A percentile compares a stretch with the other conserved stretches of the same genome.
Conservation (phyloP, 352 stramenopile species). For the Phytophthora palmivora region DNA sequence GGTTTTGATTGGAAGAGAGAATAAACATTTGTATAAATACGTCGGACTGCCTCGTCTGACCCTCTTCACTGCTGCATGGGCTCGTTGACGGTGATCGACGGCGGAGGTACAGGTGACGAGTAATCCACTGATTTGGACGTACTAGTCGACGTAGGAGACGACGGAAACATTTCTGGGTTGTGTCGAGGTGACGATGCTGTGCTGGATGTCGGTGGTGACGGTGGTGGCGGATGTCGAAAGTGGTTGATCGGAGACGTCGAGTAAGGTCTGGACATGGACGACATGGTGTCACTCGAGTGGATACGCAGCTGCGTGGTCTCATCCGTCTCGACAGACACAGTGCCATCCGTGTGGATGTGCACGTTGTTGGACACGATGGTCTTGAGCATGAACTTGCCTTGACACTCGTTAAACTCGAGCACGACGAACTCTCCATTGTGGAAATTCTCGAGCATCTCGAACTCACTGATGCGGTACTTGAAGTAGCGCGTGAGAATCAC, state of each 20-base stretch:
- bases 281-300: slow-evolving; percentile 51
- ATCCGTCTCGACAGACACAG: slow-evolving; percentile 49
- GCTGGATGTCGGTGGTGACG: slow-evolving; percentile 41
- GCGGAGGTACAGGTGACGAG: slow-evolving; percentile 12
- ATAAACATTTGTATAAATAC: slow-evolving; percentile 38
- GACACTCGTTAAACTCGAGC: slow-evolving; percentile 72
- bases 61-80: slow-evolving; percentile 25
- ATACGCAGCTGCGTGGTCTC: slow-evolving; percentile 62
- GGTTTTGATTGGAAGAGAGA: slow-evolving; percentile 4
- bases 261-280: slow-evolving; percentile 56
- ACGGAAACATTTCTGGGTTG: slow-evolving; percentile 29
- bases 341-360: slow-evolving; percentile 49
- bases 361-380: slow-evolving; percentile 77
- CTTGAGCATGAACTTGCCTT: slow-evolving; percentile 65
- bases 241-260: slow-evolving; percentile 72
- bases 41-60: too few relatives aligned
- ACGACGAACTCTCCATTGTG: slow-evolving; percentile 87
- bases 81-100: slow-evolving; percentile 29
- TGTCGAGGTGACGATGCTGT: slow-evolving; percentile 41
- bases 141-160: slow-evolving; percentile 24
- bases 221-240: slow-evolving; percentile 61
- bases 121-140: slow-evolving; percentile 31
- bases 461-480: slow-evolving; percentile 87
- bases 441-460: slow-evolving; percentile 88
- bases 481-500: slow-evolving; percentile 92